Percentiles rank a stretch among this genome's conserved stretches.
These are phyloP conservation scores for Neurospora pannonica DNA, from an alignment of 495 filamentous ascomycete species.

Conservation along the genomic window DNA sequence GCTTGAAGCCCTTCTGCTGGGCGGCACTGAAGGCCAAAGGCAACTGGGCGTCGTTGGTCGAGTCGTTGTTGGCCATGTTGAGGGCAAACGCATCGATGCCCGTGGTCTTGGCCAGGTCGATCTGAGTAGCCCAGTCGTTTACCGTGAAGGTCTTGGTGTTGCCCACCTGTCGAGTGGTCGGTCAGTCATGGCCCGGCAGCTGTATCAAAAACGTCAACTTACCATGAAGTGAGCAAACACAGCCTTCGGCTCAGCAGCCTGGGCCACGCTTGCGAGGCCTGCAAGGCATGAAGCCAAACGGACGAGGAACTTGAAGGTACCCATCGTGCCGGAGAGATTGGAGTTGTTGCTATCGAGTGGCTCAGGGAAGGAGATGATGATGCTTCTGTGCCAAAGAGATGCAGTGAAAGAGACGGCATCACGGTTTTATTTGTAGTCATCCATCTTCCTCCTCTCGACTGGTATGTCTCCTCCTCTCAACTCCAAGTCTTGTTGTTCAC, in stretches of 20 bases:
- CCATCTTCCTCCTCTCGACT: not conserved
- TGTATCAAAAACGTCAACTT: not conserved
- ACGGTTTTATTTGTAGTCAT: not conserved
- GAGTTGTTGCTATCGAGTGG: not conserved
- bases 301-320: not conserved
- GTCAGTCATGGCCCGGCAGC: not conserved
- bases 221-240: conserved; percentile 22
- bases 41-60: conserved; percentile 9
- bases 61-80: conserved; percentile 24
- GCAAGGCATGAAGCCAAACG: not conserved
- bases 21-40: conserved; percentile 26
- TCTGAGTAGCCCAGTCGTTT: conserved; percentile 24
- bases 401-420: not conserved
- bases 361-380: not conserved
- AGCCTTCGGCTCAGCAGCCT: not conserved
- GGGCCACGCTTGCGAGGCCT: not conserved
- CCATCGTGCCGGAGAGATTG: not conserved
- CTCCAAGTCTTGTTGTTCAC: not conserved
- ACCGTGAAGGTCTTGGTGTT: conserved; percentile 18
- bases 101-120: conserved; percentile 20
- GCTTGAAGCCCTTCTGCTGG: conserved; percentile 20
- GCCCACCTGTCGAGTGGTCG: conserved; percentile 13
- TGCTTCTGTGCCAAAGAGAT: not conserved
- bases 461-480: not conserved
- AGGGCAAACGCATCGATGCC: conserved; percentile 30